These are phyloP conservation scores for Cystobasidium onofrii DNA, from an alignment of 768 basidiomycete genomes.

Conservation along the genomic window DNA sequence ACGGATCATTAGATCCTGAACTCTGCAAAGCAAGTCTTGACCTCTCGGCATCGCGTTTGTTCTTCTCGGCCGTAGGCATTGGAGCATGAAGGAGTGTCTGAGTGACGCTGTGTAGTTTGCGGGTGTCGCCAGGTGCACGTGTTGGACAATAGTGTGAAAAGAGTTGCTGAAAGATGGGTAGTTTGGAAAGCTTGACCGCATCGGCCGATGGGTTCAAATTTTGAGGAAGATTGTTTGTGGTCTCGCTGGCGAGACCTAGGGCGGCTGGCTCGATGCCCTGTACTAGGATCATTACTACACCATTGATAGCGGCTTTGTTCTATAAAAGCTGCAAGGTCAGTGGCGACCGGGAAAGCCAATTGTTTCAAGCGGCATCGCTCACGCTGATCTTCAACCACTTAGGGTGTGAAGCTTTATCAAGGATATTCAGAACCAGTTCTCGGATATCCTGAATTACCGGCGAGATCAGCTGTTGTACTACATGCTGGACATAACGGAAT, in stretches of 20 bases:
- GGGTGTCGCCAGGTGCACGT: slow-evolving; percentile 78
- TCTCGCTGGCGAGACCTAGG: slow-evolving; percentile 62
- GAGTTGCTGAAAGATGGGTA: slow-evolving; percentile 60
- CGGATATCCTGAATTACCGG: slow-evolving; percentile 80
- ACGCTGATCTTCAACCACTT: slow-evolving; percentile 83
- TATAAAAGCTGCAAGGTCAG: slow-evolving; percentile 43
- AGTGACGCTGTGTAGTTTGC: slow-evolving; percentile 74
- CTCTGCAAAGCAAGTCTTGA: slow-evolving; percentile 29
- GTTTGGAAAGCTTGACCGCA: slow-evolving; percentile 7
- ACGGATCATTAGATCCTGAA: slow-evolving; percentile 51
- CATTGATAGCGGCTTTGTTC: slow-evolving; percentile 66
- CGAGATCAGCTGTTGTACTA: too few species aligned
- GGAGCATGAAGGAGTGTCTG: slow-evolving; percentile 74
- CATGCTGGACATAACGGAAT: neutral
- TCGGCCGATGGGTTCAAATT: slow-evolving; percentile 37
- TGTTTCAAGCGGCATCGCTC: slow-evolving; percentile 33
- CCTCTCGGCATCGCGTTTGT: slow-evolving; percentile 51
- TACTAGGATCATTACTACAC: slow-evolving; percentile 68
- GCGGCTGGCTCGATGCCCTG: slow-evolving; percentile 69
- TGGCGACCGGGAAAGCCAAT: neutral
- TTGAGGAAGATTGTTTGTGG: slow-evolving; percentile 59
- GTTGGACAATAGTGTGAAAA: slow-evolving; percentile 93
- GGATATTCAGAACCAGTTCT: slow-evolving; percentile 71
- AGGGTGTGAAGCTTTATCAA: slow-evolving; percentile 72
- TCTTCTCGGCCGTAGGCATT: slow-evolving; percentile 70